Conservation (phyloP, 257 asterid species). For the Capsicum baccatum region DNA sequence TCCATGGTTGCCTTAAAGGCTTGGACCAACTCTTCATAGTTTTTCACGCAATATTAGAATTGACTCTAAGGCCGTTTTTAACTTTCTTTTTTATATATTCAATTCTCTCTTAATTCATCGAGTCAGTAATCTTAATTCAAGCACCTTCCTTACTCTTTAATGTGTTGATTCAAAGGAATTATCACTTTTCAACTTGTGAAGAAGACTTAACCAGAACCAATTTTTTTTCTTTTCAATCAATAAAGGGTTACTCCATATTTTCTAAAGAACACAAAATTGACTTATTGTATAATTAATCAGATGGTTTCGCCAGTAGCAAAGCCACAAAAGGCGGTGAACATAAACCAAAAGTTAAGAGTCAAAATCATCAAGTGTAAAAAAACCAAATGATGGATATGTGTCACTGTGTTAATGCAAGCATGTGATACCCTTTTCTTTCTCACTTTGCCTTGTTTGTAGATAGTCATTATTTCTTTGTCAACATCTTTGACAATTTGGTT, state of each 20-base stretch:
- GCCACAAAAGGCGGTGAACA: conserved; percentile 1
- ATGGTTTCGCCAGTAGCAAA: neutral
- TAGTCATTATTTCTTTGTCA: conserved; percentile 22
- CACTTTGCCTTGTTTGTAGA: neutral
- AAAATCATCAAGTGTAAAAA: neutral
- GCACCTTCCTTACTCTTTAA: neutral
- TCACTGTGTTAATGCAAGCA: conserved; percentile 20
- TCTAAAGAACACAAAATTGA: neutral
- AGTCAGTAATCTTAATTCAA: too few species aligned
- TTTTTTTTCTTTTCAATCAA: neutral
- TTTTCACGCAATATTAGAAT: neutral
- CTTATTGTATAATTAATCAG: neutral
- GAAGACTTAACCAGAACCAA: neutral
- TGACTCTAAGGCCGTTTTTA: neutral
- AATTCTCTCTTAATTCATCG: too few species aligned
- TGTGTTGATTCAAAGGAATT: neutral
- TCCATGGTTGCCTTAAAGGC: neutral
- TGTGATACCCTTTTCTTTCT: neutral
- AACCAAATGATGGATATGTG: conserved; percentile 21
- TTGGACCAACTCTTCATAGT: neutral
- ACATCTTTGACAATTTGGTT: conserved; percentile 21
- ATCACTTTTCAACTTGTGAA: neutral
- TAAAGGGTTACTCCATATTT: neutral
- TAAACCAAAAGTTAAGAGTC: conserved; percentile 15
- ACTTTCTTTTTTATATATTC: too few species aligned